phyloP scores from a whole-genome alignment of 768 basidiomycete genomes.

The Tulasnella calospora region DNA sequence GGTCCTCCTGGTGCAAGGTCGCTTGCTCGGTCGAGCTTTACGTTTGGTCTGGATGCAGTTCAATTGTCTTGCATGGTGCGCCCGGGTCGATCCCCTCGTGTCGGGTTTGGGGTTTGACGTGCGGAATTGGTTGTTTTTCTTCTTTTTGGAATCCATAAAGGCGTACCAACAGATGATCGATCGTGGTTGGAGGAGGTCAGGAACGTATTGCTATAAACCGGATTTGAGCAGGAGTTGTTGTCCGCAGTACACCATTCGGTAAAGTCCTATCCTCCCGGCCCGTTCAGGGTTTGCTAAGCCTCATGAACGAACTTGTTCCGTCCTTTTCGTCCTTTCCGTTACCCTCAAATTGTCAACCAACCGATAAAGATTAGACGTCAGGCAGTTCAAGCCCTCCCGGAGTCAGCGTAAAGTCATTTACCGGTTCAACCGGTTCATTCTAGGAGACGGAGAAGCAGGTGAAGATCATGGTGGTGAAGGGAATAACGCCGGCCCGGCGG shows the following conservation, averaged over 20 bases:
- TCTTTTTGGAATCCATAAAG: conserved; percentile 42
- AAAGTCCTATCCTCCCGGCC: conserved; percentile 32
- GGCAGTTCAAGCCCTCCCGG: conserved; percentile 61
- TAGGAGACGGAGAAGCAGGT: conserved; percentile 40
- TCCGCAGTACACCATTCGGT: conserved; percentile 93
- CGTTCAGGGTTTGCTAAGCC: no score
- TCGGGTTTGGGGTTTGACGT: no score
- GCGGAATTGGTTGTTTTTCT: no score
- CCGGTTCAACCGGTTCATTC: conserved; percentile 70
- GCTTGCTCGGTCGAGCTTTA: background rate
- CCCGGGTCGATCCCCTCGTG: no score
- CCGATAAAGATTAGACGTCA: conserved; percentile 55
- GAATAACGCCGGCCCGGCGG: background rate
- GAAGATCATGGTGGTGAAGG: background rate
- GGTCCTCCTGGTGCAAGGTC: conserved; percentile 45
- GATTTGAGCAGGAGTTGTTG: conserved; percentile 79
- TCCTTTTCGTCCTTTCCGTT: no score
- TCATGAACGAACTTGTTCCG: no score
- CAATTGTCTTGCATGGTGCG: conserved; percentile 22
- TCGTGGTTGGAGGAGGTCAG: conserved; percentile 79
- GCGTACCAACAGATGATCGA: conserved; percentile 79
- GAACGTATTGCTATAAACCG: conserved; percentile 82
- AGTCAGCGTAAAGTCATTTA: conserved; percentile 71
- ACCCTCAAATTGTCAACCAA: background rate
- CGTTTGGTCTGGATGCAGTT: background rate